Evolutionary conservation across 2,329 filamentous ascomycete genomes (phyloP).

Genomic region (Metarhizium brunneum): DNA sequence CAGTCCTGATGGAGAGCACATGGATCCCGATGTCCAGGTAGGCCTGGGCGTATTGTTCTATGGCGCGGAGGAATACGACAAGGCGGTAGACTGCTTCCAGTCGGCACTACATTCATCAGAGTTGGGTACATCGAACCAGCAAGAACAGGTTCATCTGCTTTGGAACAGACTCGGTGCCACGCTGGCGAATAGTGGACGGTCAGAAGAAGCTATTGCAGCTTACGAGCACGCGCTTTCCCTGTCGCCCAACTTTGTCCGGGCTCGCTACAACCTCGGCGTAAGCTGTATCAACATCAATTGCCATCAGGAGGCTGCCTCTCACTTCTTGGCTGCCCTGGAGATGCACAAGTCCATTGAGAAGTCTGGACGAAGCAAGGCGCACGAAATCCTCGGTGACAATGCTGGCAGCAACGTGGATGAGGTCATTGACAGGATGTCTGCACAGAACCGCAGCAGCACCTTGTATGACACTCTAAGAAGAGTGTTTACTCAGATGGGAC

Average conservation of each 20-base stretch:
- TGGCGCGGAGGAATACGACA: conserved; percentile 94
- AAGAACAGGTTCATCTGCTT: conserved; percentile 80
- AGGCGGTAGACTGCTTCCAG: conserved; percentile 97
- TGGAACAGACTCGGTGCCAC: conserved; percentile 98
- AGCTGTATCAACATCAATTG: conserved; percentile 97
- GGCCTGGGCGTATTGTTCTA: conserved; percentile 96
- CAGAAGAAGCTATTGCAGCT: conserved; percentile 91
- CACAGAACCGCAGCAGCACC: conserved; percentile 94
- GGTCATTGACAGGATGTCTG: conserved; percentile 77
- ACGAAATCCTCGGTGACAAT: conserved; percentile 64
- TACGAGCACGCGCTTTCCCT: conserved; percentile 88
- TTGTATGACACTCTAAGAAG: conserved; percentile 87
- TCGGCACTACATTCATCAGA: conserved; percentile 82
- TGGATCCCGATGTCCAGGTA: conserved; percentile 98
- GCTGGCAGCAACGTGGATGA: conserved; percentile 45
- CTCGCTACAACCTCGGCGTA: conserved; percentile 92
- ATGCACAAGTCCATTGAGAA: conserved; percentile 95
- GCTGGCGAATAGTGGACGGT: conserved; percentile 85
- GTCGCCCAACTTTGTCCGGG: conserved; percentile 92
- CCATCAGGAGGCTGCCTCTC: conserved; percentile 84
- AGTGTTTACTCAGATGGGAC: conserved; percentile 94
- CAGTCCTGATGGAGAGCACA: conserved; percentile 83
- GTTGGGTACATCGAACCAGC: conserved; percentile 72
- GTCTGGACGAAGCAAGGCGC: conserved; percentile 72
- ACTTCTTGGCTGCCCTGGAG: conserved; percentile 80